phyloP scores from a whole-genome alignment of 257 asterid species.

The Solanum etuberosum region DNA sequence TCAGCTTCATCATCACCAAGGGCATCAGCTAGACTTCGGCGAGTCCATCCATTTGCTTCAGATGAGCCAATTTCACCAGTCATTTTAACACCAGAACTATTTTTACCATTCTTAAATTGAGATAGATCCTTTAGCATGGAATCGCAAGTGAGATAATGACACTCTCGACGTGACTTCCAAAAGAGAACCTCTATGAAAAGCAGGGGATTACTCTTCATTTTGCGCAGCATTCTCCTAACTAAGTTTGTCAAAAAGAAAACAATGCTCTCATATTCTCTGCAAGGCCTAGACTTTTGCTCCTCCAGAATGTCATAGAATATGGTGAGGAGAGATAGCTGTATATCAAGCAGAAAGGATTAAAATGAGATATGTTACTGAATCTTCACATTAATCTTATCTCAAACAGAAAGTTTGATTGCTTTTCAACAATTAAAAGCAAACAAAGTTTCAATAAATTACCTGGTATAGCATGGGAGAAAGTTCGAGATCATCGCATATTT shows the following conservation, averaged over 20 bases:
- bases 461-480: constrained; percentile 94
- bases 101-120: constrained; percentile 22
- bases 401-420: neutral
- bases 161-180: constrained; percentile 71
- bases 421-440: neutral
- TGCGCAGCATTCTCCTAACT: constrained; percentile 77
- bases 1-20: constrained; percentile 86
- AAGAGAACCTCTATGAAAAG: constrained; percentile 79
- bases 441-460: constrained; percentile 28
- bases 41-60: constrained; percentile 44
- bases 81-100: constrained; percentile 16
- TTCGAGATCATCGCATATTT: constrained; percentile 81
- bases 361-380: constrained; percentile 1
- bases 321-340: constrained; percentile 70
- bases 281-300: constrained; percentile 80
- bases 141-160: constrained; percentile 70
- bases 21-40: constrained; percentile 88
- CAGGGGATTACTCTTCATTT: constrained; percentile 79
- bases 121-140: constrained; percentile 65
- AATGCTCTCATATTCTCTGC: constrained; percentile 64
- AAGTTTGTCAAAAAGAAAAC: constrained; percentile 61
- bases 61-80: constrained; percentile 36
- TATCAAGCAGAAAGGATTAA: constrained; percentile 14
- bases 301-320: constrained; percentile 75
- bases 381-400: neutral